Percentiles rank a stretch among this genome's conserved stretches.
These are phyloP conservation scores for Umbilicus rupestris DNA, from an alignment of 164 flowering plant genomes.

Conservation along the genomic window DNA sequence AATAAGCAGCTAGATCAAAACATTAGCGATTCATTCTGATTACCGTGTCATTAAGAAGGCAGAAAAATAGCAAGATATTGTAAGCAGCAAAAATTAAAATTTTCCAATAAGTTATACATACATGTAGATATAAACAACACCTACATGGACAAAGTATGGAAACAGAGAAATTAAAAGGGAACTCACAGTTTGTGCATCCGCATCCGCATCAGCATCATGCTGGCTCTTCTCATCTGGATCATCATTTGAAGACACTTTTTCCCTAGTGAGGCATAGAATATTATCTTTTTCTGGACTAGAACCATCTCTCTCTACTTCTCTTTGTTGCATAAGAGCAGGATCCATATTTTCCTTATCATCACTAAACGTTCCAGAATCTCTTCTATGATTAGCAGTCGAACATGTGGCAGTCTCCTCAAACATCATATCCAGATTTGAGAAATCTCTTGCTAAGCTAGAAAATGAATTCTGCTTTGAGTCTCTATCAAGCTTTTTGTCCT, in stretches of 20 bases:
- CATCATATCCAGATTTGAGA: conserved; percentile 42
- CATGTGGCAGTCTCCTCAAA: conserved; percentile 25
- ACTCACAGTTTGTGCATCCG: conserved; percentile 16
- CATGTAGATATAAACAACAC: not conserved
- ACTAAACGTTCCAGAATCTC: conserved; percentile 1
- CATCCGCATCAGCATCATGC: conserved; percentile 12
- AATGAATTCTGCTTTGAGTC: conserved; percentile 21
- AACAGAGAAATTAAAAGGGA: not conserved
- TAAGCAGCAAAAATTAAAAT: too few relatives aligned
- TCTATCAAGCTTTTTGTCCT: conserved; percentile 56
- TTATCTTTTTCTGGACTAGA: conserved; percentile 5
- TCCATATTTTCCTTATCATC: conserved; percentile 29
- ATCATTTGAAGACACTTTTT: not conserved
- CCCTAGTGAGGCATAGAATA: not conserved
- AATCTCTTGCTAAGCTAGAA: conserved; percentile 36
- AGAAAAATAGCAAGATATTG: not conserved
- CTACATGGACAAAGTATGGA: not conserved
- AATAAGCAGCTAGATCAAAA: not conserved
- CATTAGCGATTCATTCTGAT: not conserved
- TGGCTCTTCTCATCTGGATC: not conserved
- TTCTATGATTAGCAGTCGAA: conserved; percentile 14
- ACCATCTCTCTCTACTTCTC: conserved; percentile 15
- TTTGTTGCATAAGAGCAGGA: conserved; percentile 8
- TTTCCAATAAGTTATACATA: not conserved
- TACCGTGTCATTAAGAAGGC: not conserved